These are phyloP conservation scores for Carex scoparia DNA, from an alignment of 176 grass and related monocot species.

Conservation along the genomic window DNA sequence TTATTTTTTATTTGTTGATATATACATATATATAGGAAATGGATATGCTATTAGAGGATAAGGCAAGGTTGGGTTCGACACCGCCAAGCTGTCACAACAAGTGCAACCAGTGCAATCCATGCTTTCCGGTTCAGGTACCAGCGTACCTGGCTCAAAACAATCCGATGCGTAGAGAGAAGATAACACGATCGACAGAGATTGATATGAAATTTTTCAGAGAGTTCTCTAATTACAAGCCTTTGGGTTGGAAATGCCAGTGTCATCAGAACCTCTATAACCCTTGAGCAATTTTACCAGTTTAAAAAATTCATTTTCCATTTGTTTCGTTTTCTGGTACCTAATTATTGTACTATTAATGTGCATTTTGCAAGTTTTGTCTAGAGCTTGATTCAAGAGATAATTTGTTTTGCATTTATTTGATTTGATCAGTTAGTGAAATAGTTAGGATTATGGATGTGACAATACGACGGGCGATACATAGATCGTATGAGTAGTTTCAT, in stretches of 20 bases:
- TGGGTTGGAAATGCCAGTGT: slow-evolving; percentile 95
- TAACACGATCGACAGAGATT: neutral
- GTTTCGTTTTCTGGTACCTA: neutral
- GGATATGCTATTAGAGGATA: slow-evolving; percentile 59
- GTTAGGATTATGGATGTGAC: neutral
- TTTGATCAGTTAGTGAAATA: neutral
- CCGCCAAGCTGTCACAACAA: slow-evolving; percentile 84
- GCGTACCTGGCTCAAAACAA: slow-evolving; percentile 24
- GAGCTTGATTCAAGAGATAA: neutral
- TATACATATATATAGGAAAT: neutral
- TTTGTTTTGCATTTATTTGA: slow-evolving; percentile 1
- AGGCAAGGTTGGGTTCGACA: slow-evolving; percentile 78
- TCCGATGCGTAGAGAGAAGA: neutral
- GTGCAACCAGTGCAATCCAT: slow-evolving; percentile 88
- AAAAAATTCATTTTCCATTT: neutral
- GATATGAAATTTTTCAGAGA: slow-evolving; percentile 26
- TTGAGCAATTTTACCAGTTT: slow-evolving; percentile 19
- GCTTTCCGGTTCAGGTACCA: slow-evolving; percentile 74
- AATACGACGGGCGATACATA: neutral
- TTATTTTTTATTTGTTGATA: neutral
- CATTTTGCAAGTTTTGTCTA: neutral
- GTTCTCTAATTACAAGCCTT: slow-evolving; percentile 94
- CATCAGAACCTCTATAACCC: slow-evolving; percentile 65
- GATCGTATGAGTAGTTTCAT: neutral
- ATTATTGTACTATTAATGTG: neutral